These are phyloP conservation scores for Aureobasidium sp. DNA, from an alignment of 2,329 filamentous ascomycete species.

Conservation along the genomic window DNA sequence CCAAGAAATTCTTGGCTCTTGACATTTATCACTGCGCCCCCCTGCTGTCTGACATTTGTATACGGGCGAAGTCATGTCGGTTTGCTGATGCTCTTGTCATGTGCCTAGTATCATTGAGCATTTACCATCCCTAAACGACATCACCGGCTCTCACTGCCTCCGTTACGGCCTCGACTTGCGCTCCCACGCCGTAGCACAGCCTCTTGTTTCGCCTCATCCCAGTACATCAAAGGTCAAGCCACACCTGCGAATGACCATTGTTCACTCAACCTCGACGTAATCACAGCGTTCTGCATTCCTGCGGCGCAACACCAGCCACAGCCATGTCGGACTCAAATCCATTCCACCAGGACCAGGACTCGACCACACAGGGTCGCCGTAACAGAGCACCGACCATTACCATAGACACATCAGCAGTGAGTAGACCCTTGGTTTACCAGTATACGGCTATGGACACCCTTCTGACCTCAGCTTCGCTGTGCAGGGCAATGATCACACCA, in stretches of 20 bases:
- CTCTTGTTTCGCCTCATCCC: not conserved
- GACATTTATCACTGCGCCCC: slow-evolving; percentile 3
- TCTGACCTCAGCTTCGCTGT: slow-evolving; percentile 3
- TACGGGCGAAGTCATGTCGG: slow-evolving; percentile 1
- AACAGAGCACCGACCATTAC: slow-evolving; percentile 41
- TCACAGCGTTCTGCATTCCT: not conserved
- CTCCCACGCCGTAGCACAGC: not conserved
- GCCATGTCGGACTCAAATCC: slow-evolving; percentile 5
- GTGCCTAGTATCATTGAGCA: slow-evolving; percentile 3
- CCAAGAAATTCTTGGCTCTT: slow-evolving; percentile 8
- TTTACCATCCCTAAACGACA: not conserved
- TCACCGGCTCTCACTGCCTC: not conserved
- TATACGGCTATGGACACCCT: not conserved
- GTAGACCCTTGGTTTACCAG: slow-evolving; percentile 23
- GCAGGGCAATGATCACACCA: slow-evolving; percentile 8
- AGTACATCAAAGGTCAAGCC: slow-evolving; percentile 4
- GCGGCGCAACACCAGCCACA: slow-evolving; percentile 1
- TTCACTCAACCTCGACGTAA: not conserved
- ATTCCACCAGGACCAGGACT: not conserved
- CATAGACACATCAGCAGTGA: slow-evolving; percentile 43
- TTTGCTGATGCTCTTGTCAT: slow-evolving; percentile 3
- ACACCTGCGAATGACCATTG: not conserved
- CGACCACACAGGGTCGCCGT: slow-evolving; percentile 9
- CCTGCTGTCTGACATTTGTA: slow-evolving; percentile 1
- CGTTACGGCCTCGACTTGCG: not conserved